Evolutionary conservation across 2,329 filamentous ascomycete species (phyloP).

Genomic region (Microsporum audouinii): DNA sequence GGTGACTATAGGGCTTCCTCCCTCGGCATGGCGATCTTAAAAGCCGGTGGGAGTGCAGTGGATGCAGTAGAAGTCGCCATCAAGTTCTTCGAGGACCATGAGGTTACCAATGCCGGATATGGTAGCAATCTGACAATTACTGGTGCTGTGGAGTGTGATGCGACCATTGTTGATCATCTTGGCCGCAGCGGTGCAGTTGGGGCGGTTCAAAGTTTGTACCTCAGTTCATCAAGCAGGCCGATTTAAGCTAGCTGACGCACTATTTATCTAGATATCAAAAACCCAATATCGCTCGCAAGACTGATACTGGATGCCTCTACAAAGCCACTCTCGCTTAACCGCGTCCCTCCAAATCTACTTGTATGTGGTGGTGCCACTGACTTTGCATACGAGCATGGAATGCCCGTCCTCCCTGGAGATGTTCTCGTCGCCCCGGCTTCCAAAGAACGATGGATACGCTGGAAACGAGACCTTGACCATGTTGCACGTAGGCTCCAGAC

Average conservation of each 20-base stretch:
- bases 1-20: constrained; percentile 56
- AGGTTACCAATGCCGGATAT: constrained; percentile 93
- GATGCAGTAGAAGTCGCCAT: constrained; percentile 87
- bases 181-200: constrained; percentile 90
- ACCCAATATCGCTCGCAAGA: constrained; percentile 80
- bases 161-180: constrained; percentile 79
- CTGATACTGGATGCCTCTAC: constrained; percentile 68
- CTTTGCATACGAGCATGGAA: constrained; percentile 72
- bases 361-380: constrained; percentile 73
- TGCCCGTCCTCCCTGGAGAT: constrained; percentile 62
- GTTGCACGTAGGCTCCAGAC: constrained; percentile 20
- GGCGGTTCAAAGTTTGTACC: constrained; percentile 67
- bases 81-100: constrained; percentile 76
- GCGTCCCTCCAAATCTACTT: constrained; percentile 85
- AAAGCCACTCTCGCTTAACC: constrained; percentile 64
- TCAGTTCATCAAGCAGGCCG: neutral
- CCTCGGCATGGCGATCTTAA: constrained; percentile 69
- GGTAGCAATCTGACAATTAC: constrained; percentile 90
- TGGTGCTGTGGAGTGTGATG: constrained; percentile 87
- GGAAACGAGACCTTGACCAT: constrained; percentile 57
- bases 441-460: constrained; percentile 64
- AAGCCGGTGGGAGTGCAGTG: constrained; percentile 63
- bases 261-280: constrained; percentile 60
- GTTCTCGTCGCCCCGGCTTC: constrained; percentile 69
- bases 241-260: neutral